Percentiles rank a stretch among this genome's conserved stretches.
phyloP scores from a whole-genome alignment of 2,329 filamentous ascomycete genomes.

The Alternaria arborescens region DNA sequence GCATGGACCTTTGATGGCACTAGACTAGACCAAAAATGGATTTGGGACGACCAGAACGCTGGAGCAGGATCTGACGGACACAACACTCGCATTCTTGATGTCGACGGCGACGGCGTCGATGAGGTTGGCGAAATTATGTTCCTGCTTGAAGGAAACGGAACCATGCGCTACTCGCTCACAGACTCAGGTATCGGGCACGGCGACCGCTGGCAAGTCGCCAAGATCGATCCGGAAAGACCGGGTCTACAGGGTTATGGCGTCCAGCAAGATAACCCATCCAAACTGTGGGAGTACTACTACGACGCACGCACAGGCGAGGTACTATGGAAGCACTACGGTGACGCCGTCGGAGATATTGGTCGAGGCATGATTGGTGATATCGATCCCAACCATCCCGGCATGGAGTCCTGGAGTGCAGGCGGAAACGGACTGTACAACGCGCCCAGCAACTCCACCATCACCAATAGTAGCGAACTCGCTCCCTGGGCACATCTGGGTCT shows the following conservation, averaged over 20 bases:
- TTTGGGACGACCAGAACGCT: constrained; percentile 11
- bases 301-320: background rate
- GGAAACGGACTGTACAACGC: constrained; percentile 8
- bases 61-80: constrained; percentile 16
- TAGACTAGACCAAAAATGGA: constrained; percentile 8
- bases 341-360: background rate
- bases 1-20: constrained; percentile 17
- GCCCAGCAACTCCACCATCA: constrained; percentile 1
- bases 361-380: background rate
- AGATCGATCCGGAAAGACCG: constrained; percentile 15
- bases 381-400: background rate
- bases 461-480: background rate
- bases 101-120: constrained; percentile 18
- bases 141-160: constrained; percentile 18
- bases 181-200: constrained; percentile 14
- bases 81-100: constrained; percentile 18
- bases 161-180: constrained; percentile 13
- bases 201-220: constrained; percentile 24
- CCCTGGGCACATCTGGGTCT: constrained; percentile 19
- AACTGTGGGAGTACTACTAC: background rate
- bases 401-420: background rate
- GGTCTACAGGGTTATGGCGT: constrained; percentile 3
- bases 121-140: constrained; percentile 23
- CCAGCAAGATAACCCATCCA: background rate
- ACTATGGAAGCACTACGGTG: background rate